Evolutionary conservation across 768 basidiomycete genomes (phyloP), one percentile per base, ranked within the genome.

Genomic region (Lentinus tigrinus): DNA sequence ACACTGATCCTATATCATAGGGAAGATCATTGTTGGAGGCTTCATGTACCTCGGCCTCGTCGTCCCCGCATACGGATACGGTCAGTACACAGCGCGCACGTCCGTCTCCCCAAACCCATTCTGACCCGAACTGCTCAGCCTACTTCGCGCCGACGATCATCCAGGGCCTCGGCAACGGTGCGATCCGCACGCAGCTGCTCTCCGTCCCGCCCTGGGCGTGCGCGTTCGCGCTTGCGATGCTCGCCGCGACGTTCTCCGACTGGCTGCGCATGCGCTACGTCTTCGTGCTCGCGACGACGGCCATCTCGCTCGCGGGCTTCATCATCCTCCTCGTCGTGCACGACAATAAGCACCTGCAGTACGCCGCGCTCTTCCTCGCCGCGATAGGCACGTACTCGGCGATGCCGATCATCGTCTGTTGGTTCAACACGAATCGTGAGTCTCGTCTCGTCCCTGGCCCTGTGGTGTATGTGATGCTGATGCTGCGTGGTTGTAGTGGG

Each of bases 31-130:
- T 36, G 56, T 65, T 19, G 68, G 67, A 27, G 70, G 68, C n/a
- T 69, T 71, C 56, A 71, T 71, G 68, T 71, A 71, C 62, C 63
- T 71, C 53, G 68, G 68, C 8, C 63, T 71, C 48, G 60, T 71
- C 37, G 65, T 68, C 6, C 65, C 68, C 16, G 70, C 67, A 3
- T 71, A 70, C 53, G 51, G 66, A 27, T 70, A 70, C 46, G 67
- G 69, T 70, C 47, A 42, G 67, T 47, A n/a, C 40, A 16, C 13
- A 19, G 8, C 28, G 11, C 37, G 4, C 48, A 17, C 27, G 13
- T 8, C 27, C 23, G 16, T 27, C 34, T 6, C 34, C 14, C 5
- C 38, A n/a, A 21, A 17, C 34, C 13, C 47, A 21, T 31, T 40
- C 24, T 14, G 13, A 14, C 26, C 4, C 13, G 14, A 36, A 37